Percentiles rank a stretch among this genome's conserved stretches.
Evolutionary conservation across 2,329 filamentous ascomycete genomes (phyloP).

Genomic region (Exophiala viscosa): DNA sequence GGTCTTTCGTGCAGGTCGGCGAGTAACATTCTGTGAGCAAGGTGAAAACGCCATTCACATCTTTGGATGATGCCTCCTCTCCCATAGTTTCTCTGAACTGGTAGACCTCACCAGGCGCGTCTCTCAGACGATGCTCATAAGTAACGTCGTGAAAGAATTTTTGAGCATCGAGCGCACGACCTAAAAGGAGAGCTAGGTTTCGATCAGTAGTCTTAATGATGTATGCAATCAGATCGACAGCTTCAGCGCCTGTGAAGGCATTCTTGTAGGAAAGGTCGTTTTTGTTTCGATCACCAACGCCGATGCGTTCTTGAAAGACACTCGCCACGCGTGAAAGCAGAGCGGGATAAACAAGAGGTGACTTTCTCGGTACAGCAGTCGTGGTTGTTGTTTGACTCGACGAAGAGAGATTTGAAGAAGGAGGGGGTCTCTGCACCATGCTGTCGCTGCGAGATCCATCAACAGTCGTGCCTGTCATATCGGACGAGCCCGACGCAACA

Average conservation of each 20-base stretch:
- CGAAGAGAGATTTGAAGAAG: constrained; percentile 50
- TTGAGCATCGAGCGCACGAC: constrained; percentile 89
- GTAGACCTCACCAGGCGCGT: constrained; percentile 92
- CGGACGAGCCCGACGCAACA: constrained; percentile 27
- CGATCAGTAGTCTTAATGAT: constrained; percentile 97
- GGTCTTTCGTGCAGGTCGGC: constrained; percentile 91
- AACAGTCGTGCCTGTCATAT: constrained; percentile 52
- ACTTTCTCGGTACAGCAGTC: constrained; percentile 61
- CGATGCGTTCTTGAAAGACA: constrained; percentile 85
- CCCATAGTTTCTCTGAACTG: constrained; percentile 92
- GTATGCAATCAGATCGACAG: constrained; percentile 90
- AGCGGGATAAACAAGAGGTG: constrained; percentile 89
- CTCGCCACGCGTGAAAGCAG: constrained; percentile 89
- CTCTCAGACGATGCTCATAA: constrained; percentile 90
- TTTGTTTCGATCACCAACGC: constrained; percentile 83
- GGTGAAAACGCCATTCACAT: constrained; percentile 94
- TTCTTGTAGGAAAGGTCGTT: constrained; percentile 97
- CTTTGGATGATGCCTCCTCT: constrained; percentile 64
- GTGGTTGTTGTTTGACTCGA: constrained; percentile 55
- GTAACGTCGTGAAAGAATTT: constrained; percentile 99
- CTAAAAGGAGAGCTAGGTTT: constrained; percentile 85
- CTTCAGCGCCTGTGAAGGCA: constrained; percentile 91
- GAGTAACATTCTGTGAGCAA: constrained; percentile 96
- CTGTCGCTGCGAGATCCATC: constrained; percentile 58
- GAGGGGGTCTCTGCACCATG: constrained; percentile 52